Evolutionary conservation across 371 early-diverging fungal genomes (phyloP).

Genomic region (Cokeromyces recurvatus): DNA sequence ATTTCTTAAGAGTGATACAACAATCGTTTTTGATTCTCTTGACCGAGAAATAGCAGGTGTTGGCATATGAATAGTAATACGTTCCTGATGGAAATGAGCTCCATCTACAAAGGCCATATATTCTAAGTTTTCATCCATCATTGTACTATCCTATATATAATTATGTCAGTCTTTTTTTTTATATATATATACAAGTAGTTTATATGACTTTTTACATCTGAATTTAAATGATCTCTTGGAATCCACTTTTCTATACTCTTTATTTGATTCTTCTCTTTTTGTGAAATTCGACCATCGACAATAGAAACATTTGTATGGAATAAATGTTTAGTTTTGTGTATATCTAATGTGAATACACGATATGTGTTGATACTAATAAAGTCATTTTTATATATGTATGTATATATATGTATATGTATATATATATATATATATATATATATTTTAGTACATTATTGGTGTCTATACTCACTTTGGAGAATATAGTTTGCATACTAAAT

Average conservation of each 20-base stretch:
- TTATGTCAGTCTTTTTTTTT: too few relatives aligned
- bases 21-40: conserved; percentile 24
- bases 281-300: conserved; percentile 15
- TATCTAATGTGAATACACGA: conserved; percentile 29
- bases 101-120: conserved; percentile 40
- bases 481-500: conserved; percentile 22
- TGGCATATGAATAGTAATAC: conserved; percentile 28
- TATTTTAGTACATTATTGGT: too few relatives aligned
- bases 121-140: conserved; percentile 25
- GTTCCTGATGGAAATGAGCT: conserved; percentile 35
- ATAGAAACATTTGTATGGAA: conserved; percentile 27
- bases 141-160: conserved; percentile 11
- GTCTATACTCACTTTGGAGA: conserved; percentile 23
- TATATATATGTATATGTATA: background rate
- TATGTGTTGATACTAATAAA: conserved; percentile 15
- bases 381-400: too few relatives aligned
- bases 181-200: background rate
- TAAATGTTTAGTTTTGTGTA: conserved; percentile 20
- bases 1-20: conserved; percentile 21
- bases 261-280: too few relatives aligned
- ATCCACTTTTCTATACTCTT: conserved; percentile 9
- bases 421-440: background rate
- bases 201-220: background rate
- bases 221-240: conserved; percentile 2
- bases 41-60: conserved; percentile 22